Evolutionary conservation across 2,329 filamentous ascomycete genomes (phyloP).

Genomic region (Sclerotinia subarctica): DNA sequence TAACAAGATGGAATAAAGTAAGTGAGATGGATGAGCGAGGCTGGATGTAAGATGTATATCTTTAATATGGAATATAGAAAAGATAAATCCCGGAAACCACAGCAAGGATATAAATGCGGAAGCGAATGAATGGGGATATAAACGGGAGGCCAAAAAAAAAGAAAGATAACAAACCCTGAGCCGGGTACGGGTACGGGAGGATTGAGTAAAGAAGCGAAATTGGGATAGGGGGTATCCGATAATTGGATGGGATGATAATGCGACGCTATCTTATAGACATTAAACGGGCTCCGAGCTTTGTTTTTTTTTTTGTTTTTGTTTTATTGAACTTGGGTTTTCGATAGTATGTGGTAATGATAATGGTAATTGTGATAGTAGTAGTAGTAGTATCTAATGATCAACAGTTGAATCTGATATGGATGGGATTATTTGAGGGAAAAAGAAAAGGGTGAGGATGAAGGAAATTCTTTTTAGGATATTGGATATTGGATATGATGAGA

Average conservation of each 20-base stretch:
- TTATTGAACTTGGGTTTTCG: no score
- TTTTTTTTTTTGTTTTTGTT: not conserved
- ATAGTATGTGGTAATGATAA: no score
- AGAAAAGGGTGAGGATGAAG: not conserved
- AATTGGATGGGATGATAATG: not conserved
- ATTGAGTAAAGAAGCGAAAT: not conserved
- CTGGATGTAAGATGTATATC: no score
- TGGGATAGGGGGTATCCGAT: not conserved
- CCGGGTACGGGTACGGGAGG: not conserved
- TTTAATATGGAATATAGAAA: no score
- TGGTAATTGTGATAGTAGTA: no score
- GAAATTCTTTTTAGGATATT: not conserved
- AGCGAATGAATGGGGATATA: not conserved
- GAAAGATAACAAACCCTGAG: no score
- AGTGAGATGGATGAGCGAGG: no score
- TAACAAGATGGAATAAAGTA: no score
- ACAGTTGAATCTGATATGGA: not conserved
- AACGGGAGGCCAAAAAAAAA: no score
- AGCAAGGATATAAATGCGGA: not conserved
- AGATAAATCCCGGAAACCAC: not conserved
- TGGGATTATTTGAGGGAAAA: not conserved
- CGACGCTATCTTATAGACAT: not conserved
- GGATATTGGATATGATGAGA: not conserved
- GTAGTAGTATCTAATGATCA: not conserved
- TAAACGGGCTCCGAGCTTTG: not conserved